Base-by-base conservation (phyloP, 2,329 filamentous ascomycete species). In the Fusarium keratoplasticum region DNA sequence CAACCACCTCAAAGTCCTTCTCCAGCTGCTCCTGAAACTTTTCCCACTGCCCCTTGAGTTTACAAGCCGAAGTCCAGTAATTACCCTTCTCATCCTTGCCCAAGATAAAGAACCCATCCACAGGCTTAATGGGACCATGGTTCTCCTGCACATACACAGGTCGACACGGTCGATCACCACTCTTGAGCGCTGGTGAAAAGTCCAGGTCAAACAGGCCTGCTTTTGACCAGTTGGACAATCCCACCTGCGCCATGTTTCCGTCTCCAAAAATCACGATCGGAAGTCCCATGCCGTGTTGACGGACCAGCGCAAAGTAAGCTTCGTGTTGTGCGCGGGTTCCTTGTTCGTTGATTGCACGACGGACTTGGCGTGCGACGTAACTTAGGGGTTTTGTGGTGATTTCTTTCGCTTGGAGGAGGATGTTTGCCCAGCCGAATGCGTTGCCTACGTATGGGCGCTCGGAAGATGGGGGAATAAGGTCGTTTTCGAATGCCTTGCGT, bases 191-290 rank as follows among this genome's bases (percentile, higher is more conserved):
- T 10, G 55, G 59, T 18, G 61, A 40, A 54, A 73, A 73, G 44
- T 74, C 61, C 18, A 74, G 33, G 10, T 64, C 60, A 61, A 71
- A 73, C 14, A 71, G 35, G 18, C 57, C 52, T 20, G 60, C 67
- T 14, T 71, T 73, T 35, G 61, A 52, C 57, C 68, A 73, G 25
- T 74, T 69, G 18, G 72, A 69, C n/a, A 71, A 60, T 7, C 22
- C 18, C 5, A 64, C 29, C 36, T 73, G 36, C 0, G 59, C 31
- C 68, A 68, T 71, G 1, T 54, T 52, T 13, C 29, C 22, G 16
- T 63, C 22, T 1, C n/a, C 18, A 2, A 52, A 55, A 2, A 38
- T 8, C 5, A 20, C 33, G 4, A 73, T 64, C 16, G 67, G 68
- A 2, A 64, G 33, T 1, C 40, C 57, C 55, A 57, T 52, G 4